phyloP scores from a whole-genome alignment of 148 eudicot species.

The Salicornia ramosissima region DNA sequence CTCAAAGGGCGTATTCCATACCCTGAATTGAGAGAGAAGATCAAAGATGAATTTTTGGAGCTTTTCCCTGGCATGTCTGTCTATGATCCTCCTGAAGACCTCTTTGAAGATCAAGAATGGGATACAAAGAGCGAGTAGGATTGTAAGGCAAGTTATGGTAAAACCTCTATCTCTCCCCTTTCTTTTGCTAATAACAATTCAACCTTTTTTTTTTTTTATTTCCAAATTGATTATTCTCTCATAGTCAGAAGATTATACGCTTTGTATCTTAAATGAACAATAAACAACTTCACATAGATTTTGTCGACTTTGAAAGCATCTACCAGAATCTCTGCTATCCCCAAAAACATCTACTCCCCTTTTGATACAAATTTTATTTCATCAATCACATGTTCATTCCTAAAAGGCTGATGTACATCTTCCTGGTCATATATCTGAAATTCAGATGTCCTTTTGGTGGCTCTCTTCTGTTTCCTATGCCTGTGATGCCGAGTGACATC shows the following conservation, averaged over 20 bases:
- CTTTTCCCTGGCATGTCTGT: conserved; percentile 75
- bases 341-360: background rate
- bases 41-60: conserved; percentile 80
- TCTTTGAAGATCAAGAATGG: conserved; percentile 52
- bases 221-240: background rate
- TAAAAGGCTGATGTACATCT: conserved; percentile 19
- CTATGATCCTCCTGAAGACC: conserved; percentile 81
- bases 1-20: conserved; percentile 84
- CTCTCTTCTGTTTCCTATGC: conserved; percentile 36
- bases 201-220: background rate
- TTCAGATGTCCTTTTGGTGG: conserved; percentile 21
- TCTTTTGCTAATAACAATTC: background rate
- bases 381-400: conserved; percentile 20
- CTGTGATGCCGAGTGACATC: conserved; percentile 35
- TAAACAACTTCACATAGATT: background rate
- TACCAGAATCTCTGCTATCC: background rate
- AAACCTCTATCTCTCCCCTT: background rate
- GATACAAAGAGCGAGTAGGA: conserved; percentile 52
- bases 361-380: conserved; percentile 23
- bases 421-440: conserved; percentile 24
- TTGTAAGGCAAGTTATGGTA: conserved; percentile 9
- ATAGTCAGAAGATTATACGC: background rate
- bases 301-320: background rate
- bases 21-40: conserved; percentile 86
- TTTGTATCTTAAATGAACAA: background rate